Evolutionary conservation across 2,329 filamentous ascomycete genomes (phyloP), one percentile per base, ranked within the genome.

Genomic region (Colletotrichum ledebouriae): DNA sequence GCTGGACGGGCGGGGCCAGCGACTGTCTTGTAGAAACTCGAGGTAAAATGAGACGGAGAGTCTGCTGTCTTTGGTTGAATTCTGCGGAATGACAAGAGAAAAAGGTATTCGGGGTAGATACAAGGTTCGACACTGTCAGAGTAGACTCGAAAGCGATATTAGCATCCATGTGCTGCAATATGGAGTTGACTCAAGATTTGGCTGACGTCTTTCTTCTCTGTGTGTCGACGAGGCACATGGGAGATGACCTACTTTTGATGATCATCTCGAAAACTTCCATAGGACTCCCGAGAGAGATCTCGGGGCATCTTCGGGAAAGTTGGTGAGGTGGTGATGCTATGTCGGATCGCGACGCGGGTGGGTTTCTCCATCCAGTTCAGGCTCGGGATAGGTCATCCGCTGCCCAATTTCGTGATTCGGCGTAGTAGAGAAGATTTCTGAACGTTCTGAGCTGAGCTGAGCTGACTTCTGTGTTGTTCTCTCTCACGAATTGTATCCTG

Each of bases 71-170:
- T 49, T 2, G 68, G 69, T 49, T 59, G 68, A 25, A 70, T 60
- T 1, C 53, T 58, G 29, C 10, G 12, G 6, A n/a, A 20, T 63
- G 6, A 41, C 20, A 3, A 2, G 4, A 20, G 13, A 41, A 41
- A 70, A 17, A 17, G 17, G 17, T 61, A 25, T 65, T 47, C n/a
- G 59, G 63, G n/a, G 69, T 65, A 39, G 68, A 59, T 25, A 69
- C 65, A 12, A 69, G 47, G 11, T 47, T 64, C 17, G 68, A 69
- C 67, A 67, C 57, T 71, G 77, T 15, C 15, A 17, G 22, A 3
- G 33, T 2, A 15, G 1, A 2, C 9, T 6, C 12, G 10, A 20
- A 17, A 41, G 52, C 39, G 34, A 39, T 13, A n/a, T 20, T 15
- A 41, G 17, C 33, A 55, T 55, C n/a, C 6, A 12, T 11, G 33